Evolutionary conservation across 2,329 filamentous ascomycete species (phyloP), one percentile per base, ranked within the genome.

Genomic region (Celoporthe dispersa): DNA sequence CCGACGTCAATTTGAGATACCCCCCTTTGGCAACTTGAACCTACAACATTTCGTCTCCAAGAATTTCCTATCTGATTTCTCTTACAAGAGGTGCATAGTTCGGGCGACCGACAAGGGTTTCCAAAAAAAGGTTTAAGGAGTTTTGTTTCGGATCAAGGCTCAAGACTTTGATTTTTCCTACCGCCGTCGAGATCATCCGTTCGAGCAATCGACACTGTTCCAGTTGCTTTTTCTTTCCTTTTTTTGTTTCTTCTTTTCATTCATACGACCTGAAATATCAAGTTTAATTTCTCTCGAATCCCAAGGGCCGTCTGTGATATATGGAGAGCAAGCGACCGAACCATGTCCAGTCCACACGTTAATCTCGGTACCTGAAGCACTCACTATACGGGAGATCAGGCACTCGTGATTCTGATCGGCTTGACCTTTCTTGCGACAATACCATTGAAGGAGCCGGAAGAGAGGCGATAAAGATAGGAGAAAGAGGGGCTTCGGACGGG

Each of bases 51-150:
- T 62, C 31, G 35, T 48, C 55, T 48, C 51, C 44, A 60, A 66
- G 31, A 70, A 41, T 68, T 71, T 28, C 39, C 60, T 68, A 28
- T 55, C 48, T 68, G 51, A 53, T 63, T 64, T 64, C 62, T 67
- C 61, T 70, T 71, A 70, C 62, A 71, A 70, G 68, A 70, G 64
- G 65, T 66, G 68, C 69, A 70, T 70, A 66, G 60, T 63, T 70
- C 70, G 70, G 70, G 70, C 70, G 59, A 71, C 70, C 70, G 70
- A 71, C 62, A 71, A 71, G 62, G 68, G 44, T 53, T 70, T 66
- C 44, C 57, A 62, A 71, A 61, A 68, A 59, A 25, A 7, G 44
- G 44, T 48, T 64, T 22, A 48, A 60, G n/a, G 65, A 66, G 57
- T 57, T 70, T 59, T 12, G 57, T 61, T 71, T 71, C 48, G 60